Evolutionary conservation across 306 rosid genomes (phyloP).

Genomic region (Cicer yamashitae): DNA sequence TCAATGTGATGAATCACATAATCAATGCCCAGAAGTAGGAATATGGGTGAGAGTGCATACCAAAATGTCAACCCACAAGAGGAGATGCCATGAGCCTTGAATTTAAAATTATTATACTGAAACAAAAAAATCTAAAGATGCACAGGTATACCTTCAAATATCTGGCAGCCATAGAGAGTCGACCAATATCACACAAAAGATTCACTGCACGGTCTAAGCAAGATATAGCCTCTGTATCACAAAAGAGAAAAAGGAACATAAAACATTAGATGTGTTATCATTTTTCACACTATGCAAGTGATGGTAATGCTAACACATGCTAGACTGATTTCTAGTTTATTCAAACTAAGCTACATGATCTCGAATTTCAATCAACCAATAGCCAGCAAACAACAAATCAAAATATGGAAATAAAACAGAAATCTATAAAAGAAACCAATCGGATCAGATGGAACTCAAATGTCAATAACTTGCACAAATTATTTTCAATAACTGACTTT

Average conservation of each 20-base stretch:
- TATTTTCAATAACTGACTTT: conserved; percentile 5
- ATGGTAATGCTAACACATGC: conserved; percentile 19
- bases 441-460: conserved; percentile 12
- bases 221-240: conserved; percentile 72
- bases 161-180: conserved; percentile 98
- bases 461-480: conserved; percentile 30
- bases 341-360: conserved; percentile 12
- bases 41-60: background rate
- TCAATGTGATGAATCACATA: background rate
- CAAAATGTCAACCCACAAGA: conserved; percentile 10
- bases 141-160: conserved; percentile 69
- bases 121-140: conserved; percentile 28
- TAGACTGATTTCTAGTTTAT: background rate
- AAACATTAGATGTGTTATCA: background rate
- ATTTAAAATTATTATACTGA: conserved; percentile 12
- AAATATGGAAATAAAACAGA: conserved; percentile 31
- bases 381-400: conserved; percentile 29
- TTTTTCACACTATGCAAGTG: conserved; percentile 16
- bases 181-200: conserved; percentile 92
- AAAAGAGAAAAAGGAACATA: conserved; percentile 1
- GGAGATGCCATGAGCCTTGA: conserved; percentile 7
- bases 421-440: conserved; percentile 22
- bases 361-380: background rate
- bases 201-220: conserved; percentile 81
- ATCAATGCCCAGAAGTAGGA: conserved; percentile 22